phyloP scores from a whole-genome alignment of 495 filamentous ascomycete genomes.

The Penicillium salamii region DNA sequence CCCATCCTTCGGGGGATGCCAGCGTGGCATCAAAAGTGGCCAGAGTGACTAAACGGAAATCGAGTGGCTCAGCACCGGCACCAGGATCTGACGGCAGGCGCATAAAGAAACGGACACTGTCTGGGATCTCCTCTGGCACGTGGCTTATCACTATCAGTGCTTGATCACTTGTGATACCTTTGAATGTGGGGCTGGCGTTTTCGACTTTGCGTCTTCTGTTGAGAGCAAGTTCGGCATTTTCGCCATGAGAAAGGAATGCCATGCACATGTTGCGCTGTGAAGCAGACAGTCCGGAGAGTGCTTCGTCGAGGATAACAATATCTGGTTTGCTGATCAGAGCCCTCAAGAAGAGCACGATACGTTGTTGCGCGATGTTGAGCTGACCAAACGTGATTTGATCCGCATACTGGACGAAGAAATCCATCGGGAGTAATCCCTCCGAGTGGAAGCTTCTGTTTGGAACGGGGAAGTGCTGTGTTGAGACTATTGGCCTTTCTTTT shows the following conservation, averaged over 20 bases:
- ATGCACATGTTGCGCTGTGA: constrained; percentile 80
- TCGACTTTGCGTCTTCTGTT: too few species aligned
- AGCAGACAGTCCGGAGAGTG: constrained; percentile 86
- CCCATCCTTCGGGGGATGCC: constrained; percentile 25
- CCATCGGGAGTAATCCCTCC: constrained; percentile 11
- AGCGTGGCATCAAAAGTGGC: constrained; percentile 16
- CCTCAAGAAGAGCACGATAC: constrained; percentile 79
- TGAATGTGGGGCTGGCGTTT: not conserved
- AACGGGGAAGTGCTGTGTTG: constrained; percentile 13
- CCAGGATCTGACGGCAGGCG: constrained; percentile 58
- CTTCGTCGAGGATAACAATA: constrained; percentile 87
- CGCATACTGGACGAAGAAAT: constrained; percentile 61
- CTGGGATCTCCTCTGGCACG: constrained; percentile 84
- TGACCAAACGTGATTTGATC: constrained; percentile 67
- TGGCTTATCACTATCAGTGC: constrained; percentile 86
- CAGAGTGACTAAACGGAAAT: constrained; percentile 38
- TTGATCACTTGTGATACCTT: constrained; percentile 58
- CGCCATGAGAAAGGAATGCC: constrained; percentile 66
- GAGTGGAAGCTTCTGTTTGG: not conserved
- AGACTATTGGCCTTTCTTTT: constrained; percentile 10
- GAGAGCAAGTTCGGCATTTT: too few species aligned
- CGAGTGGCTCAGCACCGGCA: constrained; percentile 39
- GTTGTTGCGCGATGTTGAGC: constrained; percentile 73
- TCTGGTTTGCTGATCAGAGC: constrained; percentile 81
- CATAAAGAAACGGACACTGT: constrained; percentile 74